phyloP scores from a whole-genome alignment of 2,329 filamentous ascomycete species.

The Cercospora janseana region DNA sequence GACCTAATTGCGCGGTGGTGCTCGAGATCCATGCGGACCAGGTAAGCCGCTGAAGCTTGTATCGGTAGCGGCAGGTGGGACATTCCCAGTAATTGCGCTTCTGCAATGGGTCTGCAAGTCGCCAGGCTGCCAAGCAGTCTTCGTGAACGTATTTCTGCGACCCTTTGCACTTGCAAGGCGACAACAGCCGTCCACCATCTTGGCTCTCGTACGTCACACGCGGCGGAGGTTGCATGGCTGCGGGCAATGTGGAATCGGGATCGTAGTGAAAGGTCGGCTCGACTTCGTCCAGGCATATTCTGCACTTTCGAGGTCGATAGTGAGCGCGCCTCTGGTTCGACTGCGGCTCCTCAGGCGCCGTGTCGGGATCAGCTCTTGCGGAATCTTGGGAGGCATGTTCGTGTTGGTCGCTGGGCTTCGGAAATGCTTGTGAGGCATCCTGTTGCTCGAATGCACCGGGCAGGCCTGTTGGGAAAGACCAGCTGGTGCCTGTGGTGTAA shows the following conservation, averaged over 20 bases:
- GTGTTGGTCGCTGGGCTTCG: neutral
- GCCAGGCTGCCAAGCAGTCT: slow-evolving; percentile 80
- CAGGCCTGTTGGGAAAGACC: slow-evolving; percentile 50
- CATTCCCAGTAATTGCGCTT: slow-evolving; percentile 79
- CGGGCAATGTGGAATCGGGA: slow-evolving; percentile 50
- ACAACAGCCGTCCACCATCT: slow-evolving; percentile 74
- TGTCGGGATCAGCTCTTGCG: slow-evolving; percentile 16
- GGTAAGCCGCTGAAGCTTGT: slow-evolving; percentile 72
- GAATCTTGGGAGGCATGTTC: slow-evolving; percentile 4
- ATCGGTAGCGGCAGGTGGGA: slow-evolving; percentile 81
- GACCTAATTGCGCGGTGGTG: slow-evolving; percentile 60
- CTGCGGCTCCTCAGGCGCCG: slow-evolving; percentile 22
- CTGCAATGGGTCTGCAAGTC: slow-evolving; percentile 66
- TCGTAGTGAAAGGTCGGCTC: slow-evolving; percentile 55
- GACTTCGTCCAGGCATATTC: slow-evolving; percentile 81
- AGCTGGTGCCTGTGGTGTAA: slow-evolving; percentile 42
- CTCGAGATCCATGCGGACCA: slow-evolving; percentile 65
- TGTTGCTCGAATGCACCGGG: slow-evolving; percentile 36
- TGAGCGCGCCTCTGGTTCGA: slow-evolving; percentile 43
- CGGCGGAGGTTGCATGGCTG: slow-evolving; percentile 56
- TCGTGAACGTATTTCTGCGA: slow-evolving; percentile 93
- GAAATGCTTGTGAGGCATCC: slow-evolving; percentile 3
- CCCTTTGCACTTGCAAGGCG: slow-evolving; percentile 90
- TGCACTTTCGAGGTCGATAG: slow-evolving; percentile 73
- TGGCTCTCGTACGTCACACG: slow-evolving; percentile 68